These are phyloP conservation scores for Suillus tomentosus DNA, from an alignment of 768 basidiomycete species.

Conservation along the genomic window DNA sequence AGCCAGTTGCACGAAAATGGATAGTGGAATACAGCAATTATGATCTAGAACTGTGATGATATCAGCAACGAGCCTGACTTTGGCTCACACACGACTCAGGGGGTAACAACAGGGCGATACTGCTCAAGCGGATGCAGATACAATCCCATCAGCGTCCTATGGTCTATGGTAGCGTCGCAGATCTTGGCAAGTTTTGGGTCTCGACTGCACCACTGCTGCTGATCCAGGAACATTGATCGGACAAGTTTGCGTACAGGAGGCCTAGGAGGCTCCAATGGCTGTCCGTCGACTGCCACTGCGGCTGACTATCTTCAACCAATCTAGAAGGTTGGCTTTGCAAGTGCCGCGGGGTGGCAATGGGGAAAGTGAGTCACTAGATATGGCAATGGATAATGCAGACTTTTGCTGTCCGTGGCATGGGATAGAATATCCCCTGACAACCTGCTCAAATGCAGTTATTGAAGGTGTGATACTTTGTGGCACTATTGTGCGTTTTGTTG, in stretches of 20 bases:
- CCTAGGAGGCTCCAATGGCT: constrained; percentile 19
- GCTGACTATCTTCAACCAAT: constrained; percentile 10
- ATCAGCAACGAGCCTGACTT: neutral
- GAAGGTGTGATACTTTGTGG: neutral
- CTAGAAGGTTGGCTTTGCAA: constrained; percentile 19
- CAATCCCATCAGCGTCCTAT: constrained; percentile 12
- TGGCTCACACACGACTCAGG: neutral
- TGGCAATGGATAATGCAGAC: constrained; percentile 8
- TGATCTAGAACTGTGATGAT: neutral
- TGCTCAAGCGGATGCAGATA: constrained; percentile 21
- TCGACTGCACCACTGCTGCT: constrained; percentile 46
- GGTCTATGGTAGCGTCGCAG: constrained; percentile 13
- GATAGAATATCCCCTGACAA: too few relatives aligned
- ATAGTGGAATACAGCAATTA: neutral
- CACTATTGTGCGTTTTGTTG: constrained; percentile 10
- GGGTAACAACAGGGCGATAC: neutral
- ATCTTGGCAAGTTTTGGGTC: constrained; percentile 40
- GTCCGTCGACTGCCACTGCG: constrained; percentile 23
- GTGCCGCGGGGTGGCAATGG: constrained; percentile 25
- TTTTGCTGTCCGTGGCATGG: neutral
- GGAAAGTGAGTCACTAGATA: constrained; percentile 5
- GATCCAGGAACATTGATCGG: constrained; percentile 50
- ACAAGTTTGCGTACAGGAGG: constrained; percentile 40
- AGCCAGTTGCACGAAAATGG: neutral
- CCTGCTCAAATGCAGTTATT: constrained; percentile 21